Conservation (phyloP, 345 rosid species). For the Lagerstroemia speciosa region DNA sequence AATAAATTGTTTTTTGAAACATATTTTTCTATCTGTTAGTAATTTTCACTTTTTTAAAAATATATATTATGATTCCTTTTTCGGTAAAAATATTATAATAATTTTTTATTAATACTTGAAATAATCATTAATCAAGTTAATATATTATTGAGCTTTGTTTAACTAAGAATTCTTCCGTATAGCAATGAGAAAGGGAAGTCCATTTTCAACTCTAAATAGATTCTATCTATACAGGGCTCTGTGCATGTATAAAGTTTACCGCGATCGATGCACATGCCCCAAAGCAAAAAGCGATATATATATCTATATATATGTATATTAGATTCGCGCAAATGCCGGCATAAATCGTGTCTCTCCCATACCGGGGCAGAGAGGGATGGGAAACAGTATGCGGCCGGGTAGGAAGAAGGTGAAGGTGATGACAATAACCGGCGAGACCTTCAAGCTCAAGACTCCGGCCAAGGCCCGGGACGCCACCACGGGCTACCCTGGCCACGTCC, state of each 20-base stretch:
- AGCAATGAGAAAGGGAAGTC: not conserved
- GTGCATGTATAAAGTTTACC: not conserved
- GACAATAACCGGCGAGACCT: conserved; percentile 76
- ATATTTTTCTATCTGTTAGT: no score
- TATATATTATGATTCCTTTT: no score
- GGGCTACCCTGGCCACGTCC: conserved; percentile 67
- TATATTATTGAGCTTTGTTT: no score
- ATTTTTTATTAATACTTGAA: no score
- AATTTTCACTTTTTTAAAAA: no score
- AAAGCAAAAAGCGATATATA: no score
- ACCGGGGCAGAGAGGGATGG: conserved; percentile 40
- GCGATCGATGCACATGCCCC: no score
- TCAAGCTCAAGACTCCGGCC: conserved; percentile 58
- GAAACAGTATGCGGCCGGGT: conserved; percentile 52
- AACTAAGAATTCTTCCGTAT: not conserved
- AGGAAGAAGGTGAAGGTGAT: conserved; percentile 57
- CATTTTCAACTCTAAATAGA: not conserved
- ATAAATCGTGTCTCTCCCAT: no score
- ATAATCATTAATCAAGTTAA: no score
- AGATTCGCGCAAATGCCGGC: not conserved
- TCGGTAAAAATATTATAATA: no score
- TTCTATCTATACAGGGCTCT: not conserved
- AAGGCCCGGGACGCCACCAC: conserved; percentile 48
- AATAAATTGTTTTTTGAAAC: no score
- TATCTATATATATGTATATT: no score